phyloP scores from a whole-genome alignment of 768 basidiomycete genomes.

The Xerocomellus dryophilus region DNA sequence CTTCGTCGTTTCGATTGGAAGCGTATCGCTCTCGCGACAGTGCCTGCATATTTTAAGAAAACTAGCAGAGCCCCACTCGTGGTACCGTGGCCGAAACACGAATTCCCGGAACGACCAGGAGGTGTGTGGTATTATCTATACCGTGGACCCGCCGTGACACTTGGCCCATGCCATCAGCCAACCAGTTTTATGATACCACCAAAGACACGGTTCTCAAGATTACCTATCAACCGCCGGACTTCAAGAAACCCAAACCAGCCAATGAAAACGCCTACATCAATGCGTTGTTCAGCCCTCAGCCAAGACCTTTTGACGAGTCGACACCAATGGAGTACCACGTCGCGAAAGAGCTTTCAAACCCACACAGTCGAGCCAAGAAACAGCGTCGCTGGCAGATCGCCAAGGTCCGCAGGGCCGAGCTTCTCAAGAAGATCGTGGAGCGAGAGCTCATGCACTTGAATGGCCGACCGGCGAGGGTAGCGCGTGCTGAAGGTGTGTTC shows the following conservation, averaged over 20 bases:
- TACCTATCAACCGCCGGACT: conserved; percentile 65
- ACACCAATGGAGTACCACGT: conserved; percentile 67
- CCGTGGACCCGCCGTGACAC: conserved; percentile 7
- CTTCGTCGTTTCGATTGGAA: conserved; percentile 66
- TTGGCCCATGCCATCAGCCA: conserved; percentile 18
- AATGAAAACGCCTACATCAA: conserved; percentile 61
- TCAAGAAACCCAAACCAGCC: conserved; percentile 36
- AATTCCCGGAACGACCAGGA: conserved; percentile 37
- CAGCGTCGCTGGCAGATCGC: conserved; percentile 69
- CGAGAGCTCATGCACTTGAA: conserved; percentile 54
- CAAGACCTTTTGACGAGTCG: conserved; percentile 45
- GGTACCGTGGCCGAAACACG: conserved; percentile 70
- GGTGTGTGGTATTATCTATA: conserved; percentile 12
- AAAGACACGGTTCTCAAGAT: conserved; percentile 60
- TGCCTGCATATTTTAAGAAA: conserved; percentile 49
- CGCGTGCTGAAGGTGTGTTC: conserved; percentile 70
- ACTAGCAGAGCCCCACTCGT: conserved; percentile 33
- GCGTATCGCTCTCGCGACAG: conserved; percentile 64
- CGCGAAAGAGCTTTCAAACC: conserved; percentile 70
- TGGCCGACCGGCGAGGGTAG: conserved; percentile 60
- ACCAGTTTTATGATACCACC: conserved; percentile 59
- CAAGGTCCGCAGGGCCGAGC: conserved; percentile 43
- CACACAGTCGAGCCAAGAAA: conserved; percentile 80
- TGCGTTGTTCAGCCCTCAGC: conserved; percentile 41
- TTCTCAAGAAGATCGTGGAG: conserved; percentile 52